Conservation (phyloP, 169 alveolate species). For the Eimeria acervulina region DNA sequence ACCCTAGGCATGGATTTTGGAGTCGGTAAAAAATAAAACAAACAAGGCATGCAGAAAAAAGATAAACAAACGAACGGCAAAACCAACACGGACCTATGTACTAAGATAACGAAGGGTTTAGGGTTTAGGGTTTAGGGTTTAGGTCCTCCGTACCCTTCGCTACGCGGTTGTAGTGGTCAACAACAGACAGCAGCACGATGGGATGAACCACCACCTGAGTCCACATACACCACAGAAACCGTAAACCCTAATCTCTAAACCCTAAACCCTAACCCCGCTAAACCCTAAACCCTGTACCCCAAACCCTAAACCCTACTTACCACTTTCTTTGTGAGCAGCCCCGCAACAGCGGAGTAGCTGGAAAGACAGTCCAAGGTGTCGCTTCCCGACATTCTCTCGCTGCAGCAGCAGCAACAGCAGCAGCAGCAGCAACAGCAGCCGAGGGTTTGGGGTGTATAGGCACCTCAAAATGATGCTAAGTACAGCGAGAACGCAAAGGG, state of each 20-base stretch:
- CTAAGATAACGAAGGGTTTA: no score
- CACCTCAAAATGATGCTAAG: neutral
- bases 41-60: no score
- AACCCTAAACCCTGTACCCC: slow-evolving; percentile 44
- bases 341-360: slow-evolving; percentile 75
- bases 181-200: slow-evolving; percentile 97
- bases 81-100: no score
- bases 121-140: slow-evolving; percentile 1
- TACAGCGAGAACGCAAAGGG: neutral
- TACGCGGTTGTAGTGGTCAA: slow-evolving; percentile 99
- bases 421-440: slow-evolving; percentile 50
- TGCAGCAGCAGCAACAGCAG: slow-evolving; percentile 68
- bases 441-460: neutral
- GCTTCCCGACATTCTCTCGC: slow-evolving; percentile 31
- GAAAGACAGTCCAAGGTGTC: slow-evolving; percentile 57
- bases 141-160: slow-evolving; percentile 94
- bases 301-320: slow-evolving; percentile 63
- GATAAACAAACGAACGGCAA: no score
- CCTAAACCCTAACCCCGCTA: slow-evolving; percentile 14
- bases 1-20: neutral
- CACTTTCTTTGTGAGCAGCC: slow-evolving; percentile 70
- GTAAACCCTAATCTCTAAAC: slow-evolving; percentile 43
- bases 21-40: neutral
- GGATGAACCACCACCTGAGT: slow-evolving; percentile 86
- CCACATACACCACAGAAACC: neutral